Evolutionary conservation across 2,329 filamentous ascomycete genomes (phyloP).

Genomic region (Talaromyces sp.): DNA sequence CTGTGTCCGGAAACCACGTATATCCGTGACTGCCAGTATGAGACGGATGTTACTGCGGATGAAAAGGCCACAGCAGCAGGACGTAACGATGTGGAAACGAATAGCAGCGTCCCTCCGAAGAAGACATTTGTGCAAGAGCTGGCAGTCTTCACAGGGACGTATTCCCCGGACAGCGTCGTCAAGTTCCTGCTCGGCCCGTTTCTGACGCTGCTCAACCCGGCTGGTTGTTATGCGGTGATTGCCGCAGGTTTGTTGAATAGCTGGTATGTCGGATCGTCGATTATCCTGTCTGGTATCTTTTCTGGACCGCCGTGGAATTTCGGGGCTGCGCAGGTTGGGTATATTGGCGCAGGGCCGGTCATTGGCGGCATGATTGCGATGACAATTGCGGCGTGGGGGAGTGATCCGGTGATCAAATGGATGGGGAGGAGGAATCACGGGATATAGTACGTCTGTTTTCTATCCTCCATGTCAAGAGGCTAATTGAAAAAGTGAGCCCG

Average conservation of each 20-base stretch:
- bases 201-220: conserved; percentile 14
- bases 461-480: neutral
- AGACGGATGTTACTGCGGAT: conserved; percentile 10
- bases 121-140: conserved; percentile 17
- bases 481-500: conserved; percentile 17
- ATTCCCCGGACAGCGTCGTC: conserved; percentile 13
- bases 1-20: conserved; percentile 25
- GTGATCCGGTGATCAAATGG: conserved; percentile 14
- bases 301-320: conserved; percentile 15
- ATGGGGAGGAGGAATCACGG: conserved; percentile 15
- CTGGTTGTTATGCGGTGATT: conserved; percentile 7
- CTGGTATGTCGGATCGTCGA: conserved; percentile 4
- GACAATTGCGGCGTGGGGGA: conserved; percentile 6
- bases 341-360: conserved; percentile 16
- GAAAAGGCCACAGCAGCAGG: neutral
- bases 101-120: conserved; percentile 6
- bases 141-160: conserved; percentile 10
- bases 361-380: conserved; percentile 14
- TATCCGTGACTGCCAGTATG: conserved; percentile 16
- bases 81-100: too few relatives aligned
- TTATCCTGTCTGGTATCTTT: conserved; percentile 18
- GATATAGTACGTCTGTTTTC: conserved; percentile 15
- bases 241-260: conserved; percentile 15
- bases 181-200: conserved; percentile 17
- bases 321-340: conserved; percentile 14